phyloP scores from a whole-genome alignment of 768 basidiomycete species.

The Sarcomyxa edulis region DNA sequence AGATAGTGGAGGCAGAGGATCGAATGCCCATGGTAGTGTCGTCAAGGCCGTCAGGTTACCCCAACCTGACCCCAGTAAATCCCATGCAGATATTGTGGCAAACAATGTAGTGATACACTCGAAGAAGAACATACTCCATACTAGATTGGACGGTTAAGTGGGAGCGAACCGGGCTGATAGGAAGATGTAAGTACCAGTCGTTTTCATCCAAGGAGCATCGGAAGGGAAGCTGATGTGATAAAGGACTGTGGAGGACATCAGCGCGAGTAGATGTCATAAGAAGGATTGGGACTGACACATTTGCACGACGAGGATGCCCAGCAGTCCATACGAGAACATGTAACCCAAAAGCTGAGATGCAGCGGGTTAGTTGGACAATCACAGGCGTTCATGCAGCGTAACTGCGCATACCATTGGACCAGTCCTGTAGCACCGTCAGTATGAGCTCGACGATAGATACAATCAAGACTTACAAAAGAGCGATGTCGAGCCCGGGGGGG shows the following conservation, averaged over 20 bases:
- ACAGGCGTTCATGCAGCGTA: too few species aligned
- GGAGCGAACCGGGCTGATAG: too few species aligned
- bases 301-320: conserved; percentile 15
- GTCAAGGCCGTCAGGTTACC: conserved; percentile 10
- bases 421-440: background rate
- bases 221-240: conserved; percentile 10
- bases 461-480: too few species aligned
- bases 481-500: too few species aligned
- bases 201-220: conserved; percentile 9
- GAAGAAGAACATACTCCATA: conserved; percentile 13
- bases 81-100: conserved; percentile 13
- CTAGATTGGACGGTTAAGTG: conserved; percentile 4
- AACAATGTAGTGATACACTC: conserved; percentile 13
- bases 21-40: conserved; percentile 13
- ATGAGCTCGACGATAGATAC: too few species aligned
- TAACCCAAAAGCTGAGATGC: conserved; percentile 14
- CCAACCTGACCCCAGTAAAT: conserved; percentile 12
- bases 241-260: conserved; percentile 8
- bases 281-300: conserved; percentile 9
- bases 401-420: conserved; percentile 2
- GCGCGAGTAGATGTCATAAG: background rate
- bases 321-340: conserved; percentile 13
- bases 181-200: conserved; percentile 12
- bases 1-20: conserved; percentile 7
- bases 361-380: too few species aligned